Evolutionary conservation across 805 yeast species (phyloP).

Genomic region (Millerozyma miso): DNA sequence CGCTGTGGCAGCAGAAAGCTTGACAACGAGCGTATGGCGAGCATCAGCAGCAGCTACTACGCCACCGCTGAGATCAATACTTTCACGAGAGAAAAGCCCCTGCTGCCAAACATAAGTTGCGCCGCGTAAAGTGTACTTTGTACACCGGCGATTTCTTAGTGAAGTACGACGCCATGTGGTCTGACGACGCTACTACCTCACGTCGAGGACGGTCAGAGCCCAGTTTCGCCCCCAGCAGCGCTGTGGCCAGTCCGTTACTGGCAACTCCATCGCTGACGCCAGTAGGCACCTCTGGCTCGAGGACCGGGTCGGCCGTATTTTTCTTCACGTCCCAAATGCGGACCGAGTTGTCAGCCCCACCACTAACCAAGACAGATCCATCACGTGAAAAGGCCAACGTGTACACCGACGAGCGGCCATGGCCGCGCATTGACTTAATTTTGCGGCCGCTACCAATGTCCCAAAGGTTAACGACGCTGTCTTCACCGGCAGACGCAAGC

Average conservation of each 20-base stretch:
- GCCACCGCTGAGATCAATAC: neutral
- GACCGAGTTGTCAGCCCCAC: conserved; percentile 89
- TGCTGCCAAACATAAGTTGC: conserved; percentile 88
- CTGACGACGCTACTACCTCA: conserved; percentile 78
- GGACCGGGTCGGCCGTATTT: conserved; percentile 74
- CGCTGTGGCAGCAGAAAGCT: neutral
- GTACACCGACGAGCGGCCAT: conserved; percentile 81
- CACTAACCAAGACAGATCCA: conserved; percentile 84
- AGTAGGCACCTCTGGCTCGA: conserved; percentile 62
- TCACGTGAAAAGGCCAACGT: conserved; percentile 82
- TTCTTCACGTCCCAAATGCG: conserved; percentile 94
- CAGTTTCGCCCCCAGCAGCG: conserved; percentile 35
- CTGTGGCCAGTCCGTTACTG: conserved; percentile 6
- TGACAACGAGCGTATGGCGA: neutral
- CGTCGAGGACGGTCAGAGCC: conserved; percentile 36
- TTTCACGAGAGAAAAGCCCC: conserved; percentile 60
- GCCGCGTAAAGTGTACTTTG: conserved; percentile 85
- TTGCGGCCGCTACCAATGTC: conserved; percentile 90
- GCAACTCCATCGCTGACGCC: conserved; percentile 5
- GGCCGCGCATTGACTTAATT: conserved; percentile 90
- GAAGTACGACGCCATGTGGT: conserved; percentile 88
- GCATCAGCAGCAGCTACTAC: neutral
- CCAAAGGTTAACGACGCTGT: conserved; percentile 84
- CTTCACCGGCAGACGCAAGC: conserved; percentile 94
- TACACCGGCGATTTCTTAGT: conserved; percentile 93